phyloP scores from a whole-genome alignment of 495 filamentous ascomycete genomes.

The Neurospora cerealis region DNA sequence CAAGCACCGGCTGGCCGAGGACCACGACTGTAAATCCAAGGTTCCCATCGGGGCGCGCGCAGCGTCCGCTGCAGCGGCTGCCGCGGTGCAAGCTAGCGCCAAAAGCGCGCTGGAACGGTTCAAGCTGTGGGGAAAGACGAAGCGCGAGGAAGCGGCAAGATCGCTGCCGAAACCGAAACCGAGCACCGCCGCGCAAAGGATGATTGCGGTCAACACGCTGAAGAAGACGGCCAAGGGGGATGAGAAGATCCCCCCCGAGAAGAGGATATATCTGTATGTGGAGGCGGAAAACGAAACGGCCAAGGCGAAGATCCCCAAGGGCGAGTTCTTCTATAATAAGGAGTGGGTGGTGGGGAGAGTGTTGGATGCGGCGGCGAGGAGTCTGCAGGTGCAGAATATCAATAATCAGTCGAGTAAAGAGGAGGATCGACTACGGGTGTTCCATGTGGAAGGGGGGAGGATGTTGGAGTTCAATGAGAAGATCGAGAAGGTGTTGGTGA shows the following conservation, averaged over 20 bases:
- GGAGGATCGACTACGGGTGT: slow-evolving; percentile 70
- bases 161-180: slow-evolving; percentile 51
- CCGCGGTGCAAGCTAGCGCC: slow-evolving; percentile 45
- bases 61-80: slow-evolving; percentile 12
- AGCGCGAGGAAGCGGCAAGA: slow-evolving; percentile 35
- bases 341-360: slow-evolving; percentile 85
- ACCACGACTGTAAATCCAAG: slow-evolving; percentile 69
- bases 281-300: slow-evolving; percentile 76
- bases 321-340: slow-evolving; percentile 73
- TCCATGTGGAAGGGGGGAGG: slow-evolving; percentile 82
- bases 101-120: slow-evolving; percentile 59
- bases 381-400: slow-evolving; percentile 71
- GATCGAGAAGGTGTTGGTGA: slow-evolving; percentile 55
- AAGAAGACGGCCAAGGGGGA: slow-evolving; percentile 88
- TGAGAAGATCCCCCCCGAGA: slow-evolving; percentile 63
- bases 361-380: slow-evolving; percentile 77
- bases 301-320: slow-evolving; percentile 62
- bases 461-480: slow-evolving; percentile 81
- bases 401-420: slow-evolving; percentile 77
- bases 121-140: slow-evolving; percentile 42
- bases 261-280: slow-evolving; percentile 74
- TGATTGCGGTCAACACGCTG: slow-evolving; percentile 58
- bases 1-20: slow-evolving; percentile 76
- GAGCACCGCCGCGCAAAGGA: slow-evolving; percentile 45
- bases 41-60: slow-evolving; percentile 59